phyloP scores from a whole-genome alignment of 345 rosid genomes.

The Camelina laxa region DNA sequence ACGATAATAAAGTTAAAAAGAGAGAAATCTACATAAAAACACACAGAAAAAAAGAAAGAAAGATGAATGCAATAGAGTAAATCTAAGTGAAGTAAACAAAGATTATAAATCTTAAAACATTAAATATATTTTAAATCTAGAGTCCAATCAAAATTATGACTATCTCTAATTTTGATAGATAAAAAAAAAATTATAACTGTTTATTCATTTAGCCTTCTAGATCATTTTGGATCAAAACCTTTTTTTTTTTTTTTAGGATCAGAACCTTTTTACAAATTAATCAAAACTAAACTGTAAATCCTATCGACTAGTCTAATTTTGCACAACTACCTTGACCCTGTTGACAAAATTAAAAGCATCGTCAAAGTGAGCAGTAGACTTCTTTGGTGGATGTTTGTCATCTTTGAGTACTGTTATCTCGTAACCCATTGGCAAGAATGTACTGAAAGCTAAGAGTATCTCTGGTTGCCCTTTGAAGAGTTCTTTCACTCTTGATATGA shows the following conservation, averaged over 20 bases:
- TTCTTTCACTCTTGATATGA: slow-evolving; percentile 77
- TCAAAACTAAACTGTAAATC: not conserved
- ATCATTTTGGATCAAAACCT: not conserved
- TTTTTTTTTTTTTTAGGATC: not conserved
- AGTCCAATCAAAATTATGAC: not conserved
- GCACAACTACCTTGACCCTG: slow-evolving; percentile 65
- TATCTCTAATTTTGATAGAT: not conserved
- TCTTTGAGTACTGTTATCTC: slow-evolving; percentile 61
- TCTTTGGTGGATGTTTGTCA: slow-evolving; percentile 59
- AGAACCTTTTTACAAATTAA: not conserved
- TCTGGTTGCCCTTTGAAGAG: slow-evolving; percentile 78
- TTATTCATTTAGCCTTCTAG: not conserved
- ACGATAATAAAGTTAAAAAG: not conserved
- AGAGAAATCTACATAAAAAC: not conserved
- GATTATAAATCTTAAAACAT: not conserved
- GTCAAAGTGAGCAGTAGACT: slow-evolving; percentile 57
- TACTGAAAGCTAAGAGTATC: slow-evolving; percentile 78
- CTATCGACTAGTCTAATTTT: not conserved
- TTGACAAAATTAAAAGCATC: slow-evolving; percentile 77
- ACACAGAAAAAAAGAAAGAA: not conserved
- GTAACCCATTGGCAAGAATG: slow-evolving; percentile 82
- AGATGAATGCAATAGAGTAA: not conserved
- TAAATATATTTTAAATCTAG: not conserved
- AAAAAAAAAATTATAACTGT: no score
- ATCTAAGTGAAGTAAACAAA: not conserved